Evolutionary conservation across 1,284 basidiomycete genomes (phyloP).

Genomic region (Fomitopsis betulina): DNA sequence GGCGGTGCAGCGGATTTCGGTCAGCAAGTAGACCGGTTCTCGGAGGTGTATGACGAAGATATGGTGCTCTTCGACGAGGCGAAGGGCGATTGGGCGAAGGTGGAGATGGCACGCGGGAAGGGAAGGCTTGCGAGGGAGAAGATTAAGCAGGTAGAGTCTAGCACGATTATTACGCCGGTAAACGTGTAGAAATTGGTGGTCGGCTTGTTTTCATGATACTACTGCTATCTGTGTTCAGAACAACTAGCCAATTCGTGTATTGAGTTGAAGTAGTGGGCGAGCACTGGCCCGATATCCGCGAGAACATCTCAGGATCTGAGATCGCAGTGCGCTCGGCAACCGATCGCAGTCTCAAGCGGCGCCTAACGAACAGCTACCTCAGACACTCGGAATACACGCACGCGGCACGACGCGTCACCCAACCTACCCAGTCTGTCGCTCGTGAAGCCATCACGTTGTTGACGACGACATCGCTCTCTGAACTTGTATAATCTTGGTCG

Average conservation of each 20-base stretch:
- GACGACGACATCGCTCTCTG: no score
- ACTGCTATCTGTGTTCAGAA: no score
- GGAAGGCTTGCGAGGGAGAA: slow-evolving; percentile 57
- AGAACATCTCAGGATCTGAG: neutral
- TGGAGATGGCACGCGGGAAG: slow-evolving; percentile 64
- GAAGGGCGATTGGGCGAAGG: slow-evolving; percentile 49
- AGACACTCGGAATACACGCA: neutral
- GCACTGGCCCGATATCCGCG: neutral
- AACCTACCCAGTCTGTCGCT: no score
- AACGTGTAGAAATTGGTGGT: slow-evolving; percentile 12
- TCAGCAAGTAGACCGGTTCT: slow-evolving; percentile 49
- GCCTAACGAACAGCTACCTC: neutral
- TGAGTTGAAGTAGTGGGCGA: no score
- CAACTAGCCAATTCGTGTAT: no score
- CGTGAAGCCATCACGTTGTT: no score
- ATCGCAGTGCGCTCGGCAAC: neutral
- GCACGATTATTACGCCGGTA: slow-evolving; percentile 16
- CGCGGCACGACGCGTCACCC: slow-evolving; percentile 1
- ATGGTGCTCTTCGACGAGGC: slow-evolving; percentile 47
- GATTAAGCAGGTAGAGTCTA: slow-evolving; percentile 19
- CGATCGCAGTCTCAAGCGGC: neutral
- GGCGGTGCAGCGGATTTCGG: slow-evolving; percentile 29
- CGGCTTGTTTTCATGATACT: no score
- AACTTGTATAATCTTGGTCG: no score
- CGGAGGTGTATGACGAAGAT: slow-evolving; percentile 44